Evolutionary conservation across 306 rosid genomes (phyloP).

Genomic region (Corylus americana): DNA sequence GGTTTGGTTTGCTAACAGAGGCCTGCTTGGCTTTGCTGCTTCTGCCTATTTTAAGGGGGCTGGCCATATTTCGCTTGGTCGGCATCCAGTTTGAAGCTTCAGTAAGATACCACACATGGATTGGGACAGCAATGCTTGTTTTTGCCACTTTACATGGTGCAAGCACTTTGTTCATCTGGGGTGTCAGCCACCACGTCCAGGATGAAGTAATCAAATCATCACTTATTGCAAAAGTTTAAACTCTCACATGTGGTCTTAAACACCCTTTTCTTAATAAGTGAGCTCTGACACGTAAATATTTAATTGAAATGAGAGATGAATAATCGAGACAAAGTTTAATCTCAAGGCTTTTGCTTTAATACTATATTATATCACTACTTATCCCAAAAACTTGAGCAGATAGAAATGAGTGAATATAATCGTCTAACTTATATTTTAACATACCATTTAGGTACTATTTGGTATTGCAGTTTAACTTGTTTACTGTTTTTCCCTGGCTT

Average conservation of each 20-base stretch:
- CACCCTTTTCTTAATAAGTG: too few species aligned
- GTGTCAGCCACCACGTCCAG: constrained; percentile 68
- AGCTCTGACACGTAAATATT: too few species aligned
- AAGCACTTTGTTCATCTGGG: constrained; percentile 85
- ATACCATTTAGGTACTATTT: background rate
- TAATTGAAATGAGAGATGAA: too few species aligned
- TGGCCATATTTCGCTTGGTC: constrained; percentile 67
- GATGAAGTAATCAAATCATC: constrained; percentile 50
- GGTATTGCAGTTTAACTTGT: constrained; percentile 11
- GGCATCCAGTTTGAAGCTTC: constrained; percentile 91
- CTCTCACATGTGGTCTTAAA: too few species aligned
- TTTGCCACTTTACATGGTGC: constrained; percentile 75
- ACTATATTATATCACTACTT: too few species aligned
- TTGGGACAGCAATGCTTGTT: constrained; percentile 77
- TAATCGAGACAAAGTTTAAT: too few species aligned
- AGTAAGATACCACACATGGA: constrained; percentile 77
- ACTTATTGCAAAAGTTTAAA: too few species aligned
- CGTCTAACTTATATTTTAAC: background rate
- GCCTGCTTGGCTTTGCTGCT: constrained; percentile 77
- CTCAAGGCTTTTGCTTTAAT: too few species aligned
- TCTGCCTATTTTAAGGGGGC: constrained; percentile 73
- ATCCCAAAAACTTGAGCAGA: too few species aligned
- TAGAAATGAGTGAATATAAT: too few species aligned
- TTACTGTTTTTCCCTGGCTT: constrained; percentile 6
- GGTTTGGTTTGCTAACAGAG: constrained; percentile 82